phyloP scores from a whole-genome alignment of 208 protist species.

The Leishmania lainsoni region DNA sequence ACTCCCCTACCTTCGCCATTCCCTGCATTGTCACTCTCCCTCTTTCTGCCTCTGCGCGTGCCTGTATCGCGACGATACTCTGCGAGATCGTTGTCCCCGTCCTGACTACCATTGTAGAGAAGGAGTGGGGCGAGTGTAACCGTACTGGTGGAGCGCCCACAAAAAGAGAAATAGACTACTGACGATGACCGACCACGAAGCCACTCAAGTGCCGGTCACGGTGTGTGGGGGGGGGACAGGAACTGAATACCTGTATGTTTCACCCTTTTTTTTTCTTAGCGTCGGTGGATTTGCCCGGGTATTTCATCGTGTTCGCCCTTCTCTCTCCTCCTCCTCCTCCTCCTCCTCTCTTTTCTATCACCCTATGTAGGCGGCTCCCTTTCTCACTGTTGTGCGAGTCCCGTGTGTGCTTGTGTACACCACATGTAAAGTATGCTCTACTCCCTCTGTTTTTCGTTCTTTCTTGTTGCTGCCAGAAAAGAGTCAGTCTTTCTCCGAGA shows the following conservation, averaged over 20 bases:
- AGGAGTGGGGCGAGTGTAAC: not conserved
- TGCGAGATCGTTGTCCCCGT: not conserved
- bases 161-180: not conserved
- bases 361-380: not conserved
- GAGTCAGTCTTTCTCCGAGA: not conserved
- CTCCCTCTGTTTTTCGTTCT: constrained; percentile 18
- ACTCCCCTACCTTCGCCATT: not conserved
- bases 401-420: not conserved
- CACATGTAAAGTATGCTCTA: constrained; percentile 1
- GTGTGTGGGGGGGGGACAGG: not conserved
- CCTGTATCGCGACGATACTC: not conserved
- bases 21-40: not conserved
- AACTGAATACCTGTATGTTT: not conserved
- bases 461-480: not conserved
- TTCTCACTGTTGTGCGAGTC: not conserved
- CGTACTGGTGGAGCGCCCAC: not conserved
- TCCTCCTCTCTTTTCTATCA: not conserved
- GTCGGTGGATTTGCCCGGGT: not conserved
- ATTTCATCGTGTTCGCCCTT: not conserved
- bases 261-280: not conserved
- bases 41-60: not conserved
- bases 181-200: not conserved
- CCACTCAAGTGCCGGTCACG: not conserved
- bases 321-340: too few relatives aligned
- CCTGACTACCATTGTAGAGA: not conserved